A percentile compares a stretch with the other conserved stretches of the same genome.
Evolutionary conservation across 352 stramenopile genomes (phyloP).

Genomic region (Pythium dissotocum): DNA sequence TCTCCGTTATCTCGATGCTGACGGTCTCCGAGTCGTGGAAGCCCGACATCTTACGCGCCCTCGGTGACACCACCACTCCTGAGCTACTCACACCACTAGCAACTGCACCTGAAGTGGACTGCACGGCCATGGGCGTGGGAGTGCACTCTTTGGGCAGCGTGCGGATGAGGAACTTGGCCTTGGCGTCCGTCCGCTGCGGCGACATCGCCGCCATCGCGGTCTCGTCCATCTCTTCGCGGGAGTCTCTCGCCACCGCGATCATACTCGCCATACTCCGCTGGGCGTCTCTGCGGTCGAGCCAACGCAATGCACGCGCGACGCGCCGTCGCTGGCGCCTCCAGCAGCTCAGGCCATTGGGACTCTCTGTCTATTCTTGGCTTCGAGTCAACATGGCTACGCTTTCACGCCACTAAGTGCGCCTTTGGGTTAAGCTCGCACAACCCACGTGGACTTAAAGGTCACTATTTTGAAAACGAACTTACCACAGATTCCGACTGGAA

Average conservation of each 20-base stretch:
- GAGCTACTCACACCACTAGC: neutral
- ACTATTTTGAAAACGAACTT: neutral
- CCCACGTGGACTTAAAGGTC: neutral
- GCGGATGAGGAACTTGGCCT: conserved; percentile 70
- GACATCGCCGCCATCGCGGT: conserved; percentile 1
- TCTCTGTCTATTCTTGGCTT: conserved; percentile 9
- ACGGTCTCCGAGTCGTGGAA: neutral
- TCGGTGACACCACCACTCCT: conserved; percentile 30
- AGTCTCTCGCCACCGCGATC: conserved; percentile 36
- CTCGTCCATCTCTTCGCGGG: conserved; percentile 56
- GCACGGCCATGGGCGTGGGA: conserved; percentile 41
- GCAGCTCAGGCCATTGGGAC: no score
- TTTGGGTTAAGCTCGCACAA: conserved; percentile 7
- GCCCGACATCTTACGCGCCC: conserved; percentile 7
- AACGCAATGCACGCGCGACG: neutral
- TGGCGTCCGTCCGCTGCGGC: conserved; percentile 23
- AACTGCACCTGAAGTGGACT: neutral
- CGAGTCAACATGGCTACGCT: conserved; percentile 6
- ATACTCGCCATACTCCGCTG: conserved; percentile 36
- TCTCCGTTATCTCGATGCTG: conserved; percentile 15
- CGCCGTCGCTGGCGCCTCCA: neutral
- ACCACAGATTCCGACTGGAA: neutral
- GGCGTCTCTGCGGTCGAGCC: neutral
- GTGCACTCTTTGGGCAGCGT: conserved; percentile 75
- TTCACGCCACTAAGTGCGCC: conserved; percentile 13